These are phyloP conservation scores for Galerina marginata DNA, from an alignment of 768 basidiomycete species.

Conservation along the genomic window DNA sequence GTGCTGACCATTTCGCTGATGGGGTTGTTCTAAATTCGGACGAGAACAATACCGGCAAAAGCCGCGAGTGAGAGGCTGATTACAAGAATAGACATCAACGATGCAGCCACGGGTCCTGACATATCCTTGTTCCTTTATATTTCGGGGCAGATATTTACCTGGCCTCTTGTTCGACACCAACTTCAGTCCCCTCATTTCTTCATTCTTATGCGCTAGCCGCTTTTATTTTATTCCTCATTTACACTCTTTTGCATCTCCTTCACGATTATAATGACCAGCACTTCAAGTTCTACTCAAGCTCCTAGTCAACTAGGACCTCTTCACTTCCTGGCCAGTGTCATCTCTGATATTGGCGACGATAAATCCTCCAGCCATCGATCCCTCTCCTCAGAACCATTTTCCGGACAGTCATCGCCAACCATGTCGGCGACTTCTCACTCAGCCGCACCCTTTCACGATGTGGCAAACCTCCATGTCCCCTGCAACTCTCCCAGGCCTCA, in stretches of 20 bases:
- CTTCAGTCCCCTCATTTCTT: slow-evolving; percentile 25
- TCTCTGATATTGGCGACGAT: slow-evolving; percentile 29
- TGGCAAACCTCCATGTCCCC: slow-evolving; percentile 33
- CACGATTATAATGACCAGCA: slow-evolving; percentile 37
- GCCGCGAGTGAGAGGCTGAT: slow-evolving; percentile 29
- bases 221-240: slow-evolving; percentile 25
- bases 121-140: slow-evolving; percentile 31
- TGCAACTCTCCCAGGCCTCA: slow-evolving; percentile 25
- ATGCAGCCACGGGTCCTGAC: slow-evolving; percentile 20
- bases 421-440: slow-evolving; percentile 17
- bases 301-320: slow-evolving; percentile 35
- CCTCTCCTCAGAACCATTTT: slow-evolving; percentile 21
- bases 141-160: slow-evolving; percentile 17
- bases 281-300: slow-evolving; percentile 4
- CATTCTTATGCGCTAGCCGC: slow-evolving; percentile 41
- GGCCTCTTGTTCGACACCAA: slow-evolving; percentile 14
- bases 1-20: neutral
- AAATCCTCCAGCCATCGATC: slow-evolving; percentile 19
- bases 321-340: slow-evolving; percentile 43
- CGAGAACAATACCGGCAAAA: slow-evolving; percentile 45
- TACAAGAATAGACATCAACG: slow-evolving; percentile 10
- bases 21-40: slow-evolving; percentile 28
- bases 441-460: slow-evolving; percentile 22
- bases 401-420: slow-evolving; percentile 26
- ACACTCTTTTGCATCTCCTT: slow-evolving; percentile 27